phyloP scores from a whole-genome alignment of 176 grass and related monocot genomes.

The Themeda triandra region DNA sequence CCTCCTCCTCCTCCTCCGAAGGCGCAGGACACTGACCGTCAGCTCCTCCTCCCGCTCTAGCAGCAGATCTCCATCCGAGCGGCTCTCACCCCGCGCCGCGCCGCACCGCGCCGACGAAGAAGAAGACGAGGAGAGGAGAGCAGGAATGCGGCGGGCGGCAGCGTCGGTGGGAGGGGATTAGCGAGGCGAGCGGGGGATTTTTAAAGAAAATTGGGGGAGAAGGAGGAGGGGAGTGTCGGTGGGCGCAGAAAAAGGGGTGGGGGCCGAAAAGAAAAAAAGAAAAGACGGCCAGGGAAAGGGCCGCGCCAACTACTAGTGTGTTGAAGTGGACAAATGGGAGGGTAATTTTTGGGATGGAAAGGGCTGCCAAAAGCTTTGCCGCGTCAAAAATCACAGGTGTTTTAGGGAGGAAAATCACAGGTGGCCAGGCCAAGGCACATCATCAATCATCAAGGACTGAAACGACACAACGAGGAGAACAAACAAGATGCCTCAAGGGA shows the following conservation, averaged over 20 bases:
- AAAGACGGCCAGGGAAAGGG: slow-evolving; percentile 20
- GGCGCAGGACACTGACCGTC: neutral
- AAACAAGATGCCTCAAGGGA: neutral
- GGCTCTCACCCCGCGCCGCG: neutral
- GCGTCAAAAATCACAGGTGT: neutral
- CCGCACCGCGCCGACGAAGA: slow-evolving; percentile 19
- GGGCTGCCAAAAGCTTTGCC: neutral
- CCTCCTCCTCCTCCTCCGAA: neutral
- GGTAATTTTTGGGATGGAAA: neutral
- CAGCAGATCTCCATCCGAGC: slow-evolving; percentile 25
- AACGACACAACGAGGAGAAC: neutral
- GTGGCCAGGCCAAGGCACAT: too few species aligned
- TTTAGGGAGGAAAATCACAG: neutral
- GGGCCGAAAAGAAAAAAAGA: neutral
- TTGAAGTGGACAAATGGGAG: neutral
- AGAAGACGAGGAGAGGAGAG: neutral
- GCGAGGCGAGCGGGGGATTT: slow-evolving; percentile 26
- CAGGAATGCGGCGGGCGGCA: slow-evolving; percentile 25
- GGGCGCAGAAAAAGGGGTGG: neutral
- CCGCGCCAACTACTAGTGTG: slow-evolving; percentile 22
- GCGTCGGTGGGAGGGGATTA: slow-evolving; percentile 15
- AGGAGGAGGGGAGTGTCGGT: slow-evolving; percentile 29
- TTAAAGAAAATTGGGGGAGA: slow-evolving; percentile 19
- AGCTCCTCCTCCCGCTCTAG: neutral
- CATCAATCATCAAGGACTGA: neutral